A percentile compares a stretch with the other conserved stretches of the same genome.
phyloP scores from a whole-genome alignment of 2,329 filamentous ascomycete genomes.

The Arachnopeziza araneosa region DNA sequence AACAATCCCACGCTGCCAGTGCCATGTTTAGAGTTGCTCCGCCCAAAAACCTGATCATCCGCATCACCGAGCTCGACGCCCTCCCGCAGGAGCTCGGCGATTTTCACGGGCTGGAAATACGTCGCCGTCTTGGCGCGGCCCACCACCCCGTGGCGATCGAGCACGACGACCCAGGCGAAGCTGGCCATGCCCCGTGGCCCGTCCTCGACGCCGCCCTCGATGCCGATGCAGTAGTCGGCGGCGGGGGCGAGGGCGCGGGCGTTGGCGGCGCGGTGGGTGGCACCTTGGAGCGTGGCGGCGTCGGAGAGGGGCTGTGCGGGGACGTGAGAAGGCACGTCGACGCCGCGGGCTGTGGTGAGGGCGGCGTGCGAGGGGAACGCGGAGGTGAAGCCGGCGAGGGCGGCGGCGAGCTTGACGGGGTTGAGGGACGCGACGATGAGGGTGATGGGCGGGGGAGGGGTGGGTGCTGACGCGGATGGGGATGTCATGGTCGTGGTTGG shows the following conservation, averaged over 20 bases:
- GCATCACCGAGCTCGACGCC: conserved; percentile 38
- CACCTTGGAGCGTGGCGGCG: conserved; percentile 35
- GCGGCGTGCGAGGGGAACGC: conserved; percentile 32
- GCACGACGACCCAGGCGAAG: conserved; percentile 39
- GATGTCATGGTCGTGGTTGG: too few relatives aligned
- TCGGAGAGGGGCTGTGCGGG: conserved; percentile 37
- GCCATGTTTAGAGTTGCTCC: conserved; percentile 34
- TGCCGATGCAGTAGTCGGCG: conserved; percentile 37
- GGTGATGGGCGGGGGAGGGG: too few relatives aligned
- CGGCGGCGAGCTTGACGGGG: conserved; percentile 36
- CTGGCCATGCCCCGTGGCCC: conserved; percentile 27
- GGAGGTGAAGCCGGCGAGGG: conserved; percentile 32
- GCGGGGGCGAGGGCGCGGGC: conserved; percentile 28
- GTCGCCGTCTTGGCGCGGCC: conserved; percentile 36
- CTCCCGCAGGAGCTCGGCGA: conserved; percentile 30
- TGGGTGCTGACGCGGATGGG: too few relatives aligned
- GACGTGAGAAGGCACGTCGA: conserved; percentile 35
- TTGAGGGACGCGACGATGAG: conserved; percentile 37
- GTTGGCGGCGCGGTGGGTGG: conserved; percentile 33
- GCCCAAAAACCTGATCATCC: conserved; percentile 35
- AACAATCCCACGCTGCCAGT: conserved; percentile 38
- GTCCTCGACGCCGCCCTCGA: conserved; percentile 37
- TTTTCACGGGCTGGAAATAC: conserved; percentile 36
- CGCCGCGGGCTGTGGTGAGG: conserved; percentile 25
- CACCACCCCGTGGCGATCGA: conserved; percentile 20